Conservation (phyloP, 352 stramenopile species). For the Phytophthora pisi region DNA sequence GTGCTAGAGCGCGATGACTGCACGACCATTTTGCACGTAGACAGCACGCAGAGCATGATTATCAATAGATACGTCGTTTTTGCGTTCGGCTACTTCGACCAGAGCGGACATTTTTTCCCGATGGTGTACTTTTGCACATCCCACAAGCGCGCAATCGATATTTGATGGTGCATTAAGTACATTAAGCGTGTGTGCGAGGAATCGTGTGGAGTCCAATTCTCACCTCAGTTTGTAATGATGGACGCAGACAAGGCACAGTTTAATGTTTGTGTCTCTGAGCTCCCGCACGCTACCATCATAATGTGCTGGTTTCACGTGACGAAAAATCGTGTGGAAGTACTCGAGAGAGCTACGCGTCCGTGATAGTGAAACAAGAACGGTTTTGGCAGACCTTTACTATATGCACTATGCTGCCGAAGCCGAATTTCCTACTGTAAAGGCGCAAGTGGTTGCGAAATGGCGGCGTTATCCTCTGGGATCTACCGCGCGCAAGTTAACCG, state of each 20-base stretch:
- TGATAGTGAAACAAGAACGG: neutral
- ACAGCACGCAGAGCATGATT: constrained; percentile 3
- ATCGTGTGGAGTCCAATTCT: neutral
- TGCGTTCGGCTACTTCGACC: neutral
- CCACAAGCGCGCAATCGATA: neutral
- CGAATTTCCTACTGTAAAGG: neutral
- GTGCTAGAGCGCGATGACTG: neutral
- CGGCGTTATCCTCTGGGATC: neutral
- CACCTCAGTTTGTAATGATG: neutral
- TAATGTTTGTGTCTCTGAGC: neutral
- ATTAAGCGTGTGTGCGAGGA: neutral
- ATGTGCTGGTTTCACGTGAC: neutral
- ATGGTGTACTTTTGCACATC: neutral
- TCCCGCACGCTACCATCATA: neutral
- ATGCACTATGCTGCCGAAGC: neutral
- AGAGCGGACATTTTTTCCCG: neutral
- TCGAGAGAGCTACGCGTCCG: neutral
- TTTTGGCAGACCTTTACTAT: neutral
- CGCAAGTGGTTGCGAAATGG: neutral
- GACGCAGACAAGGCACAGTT: neutral
- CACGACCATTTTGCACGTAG: neutral
- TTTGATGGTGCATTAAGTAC: neutral
- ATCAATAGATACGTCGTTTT: constrained; percentile 14
- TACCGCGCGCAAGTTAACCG: neutral
- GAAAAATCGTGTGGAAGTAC: neutral